Base-by-base conservation (phyloP, 345 rosid genomes). In the Populus nigra region DNA sequence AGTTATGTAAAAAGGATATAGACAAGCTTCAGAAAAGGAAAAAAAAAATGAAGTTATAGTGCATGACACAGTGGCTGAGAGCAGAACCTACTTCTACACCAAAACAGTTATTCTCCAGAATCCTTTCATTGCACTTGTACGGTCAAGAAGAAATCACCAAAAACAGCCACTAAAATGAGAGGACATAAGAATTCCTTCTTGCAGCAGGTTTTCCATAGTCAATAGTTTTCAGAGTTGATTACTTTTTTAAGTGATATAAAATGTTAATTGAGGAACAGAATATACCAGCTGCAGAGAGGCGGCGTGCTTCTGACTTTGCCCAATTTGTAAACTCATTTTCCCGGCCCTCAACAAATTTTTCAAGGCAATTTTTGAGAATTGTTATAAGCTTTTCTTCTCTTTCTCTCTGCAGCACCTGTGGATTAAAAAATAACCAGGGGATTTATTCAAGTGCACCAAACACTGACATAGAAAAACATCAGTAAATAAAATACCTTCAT, bases 261-360 rank as follows among this genome's bases (percentile, higher is more conserved):
- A 25, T 25, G 66, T 15, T 38, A 59, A 18, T 31, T 22, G 20
- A 16, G 68, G 13, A 43, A 79, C 22, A 47, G 76, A 76, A 18
- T 15, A 78, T 87, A 95, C 98, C 91, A 75, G 95, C 99, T 76
- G 73, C 39, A 7, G 97, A 94, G 79, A 96, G 98, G 71, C 87
- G 90, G 17, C 5, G 77, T 5, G 97, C 97, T 83, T 96, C 99
- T 47, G 89, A 81, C 65, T 83, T 91, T 59, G 91, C 97, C 99
- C 97, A 92, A 1, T 78, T 78, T 12, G 85, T 67, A 69, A 94
- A 94, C 74, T 96, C 97, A 55, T 85, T 88, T 0, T 25, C 77
- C 78, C 25, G 87, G 77, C 95, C 93, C 76, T 92, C 91, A 75
- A 91, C 91, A 49, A 88, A 92, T 74, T 97, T 89, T 78, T 89